Evolutionary conservation across 1,284 basidiomycete species (phyloP).

Genomic region (Microbotryum intermedium): DNA sequence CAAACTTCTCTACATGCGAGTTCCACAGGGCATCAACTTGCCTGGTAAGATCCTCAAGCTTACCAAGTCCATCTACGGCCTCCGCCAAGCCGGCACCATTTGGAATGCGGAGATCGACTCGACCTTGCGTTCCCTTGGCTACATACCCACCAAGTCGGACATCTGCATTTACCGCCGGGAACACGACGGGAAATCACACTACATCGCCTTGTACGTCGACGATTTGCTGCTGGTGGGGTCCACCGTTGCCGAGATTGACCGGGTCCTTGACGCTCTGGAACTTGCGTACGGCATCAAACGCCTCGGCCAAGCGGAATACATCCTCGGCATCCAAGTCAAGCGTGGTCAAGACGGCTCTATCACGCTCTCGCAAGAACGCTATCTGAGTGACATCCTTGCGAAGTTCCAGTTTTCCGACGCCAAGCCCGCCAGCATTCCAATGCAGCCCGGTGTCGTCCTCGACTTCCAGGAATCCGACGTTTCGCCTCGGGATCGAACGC

Average conservation of each 20-base stretch:
- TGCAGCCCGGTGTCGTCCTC: neutral
- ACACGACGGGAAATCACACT: too few relatives aligned
- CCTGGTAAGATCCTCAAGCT: conserved; percentile 15
- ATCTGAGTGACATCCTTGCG: conserved; percentile 39
- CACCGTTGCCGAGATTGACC: conserved; percentile 19
- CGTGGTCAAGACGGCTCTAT: conserved; percentile 36
- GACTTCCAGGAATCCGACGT: neutral
- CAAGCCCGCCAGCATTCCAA: too few relatives aligned
- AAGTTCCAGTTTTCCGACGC: conserved; percentile 37
- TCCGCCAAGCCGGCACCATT: conserved; percentile 40
- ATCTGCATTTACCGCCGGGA: conserved; percentile 34
- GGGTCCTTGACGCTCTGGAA: conserved; percentile 33
- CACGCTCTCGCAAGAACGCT: conserved; percentile 36
- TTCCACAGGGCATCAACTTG: conserved; percentile 33
- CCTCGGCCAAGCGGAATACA: conserved; percentile 36
- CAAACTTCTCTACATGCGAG: conserved; percentile 41
- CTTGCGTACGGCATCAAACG: conserved; percentile 36
- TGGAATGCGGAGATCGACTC: conserved; percentile 38
- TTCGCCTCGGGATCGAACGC: too few relatives aligned
- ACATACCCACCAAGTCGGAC: conserved; percentile 25
- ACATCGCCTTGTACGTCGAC: conserved; percentile 38
- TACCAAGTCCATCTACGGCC: conserved; percentile 37
- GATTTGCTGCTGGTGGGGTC: conserved; percentile 36
- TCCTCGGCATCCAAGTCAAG: conserved; percentile 40
- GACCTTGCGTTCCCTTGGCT: conserved; percentile 32